Evolutionary conservation across 1,139 yeast species (phyloP), one percentile per base, ranked within the genome.

Genomic region (Taphrina deformans): DNA sequence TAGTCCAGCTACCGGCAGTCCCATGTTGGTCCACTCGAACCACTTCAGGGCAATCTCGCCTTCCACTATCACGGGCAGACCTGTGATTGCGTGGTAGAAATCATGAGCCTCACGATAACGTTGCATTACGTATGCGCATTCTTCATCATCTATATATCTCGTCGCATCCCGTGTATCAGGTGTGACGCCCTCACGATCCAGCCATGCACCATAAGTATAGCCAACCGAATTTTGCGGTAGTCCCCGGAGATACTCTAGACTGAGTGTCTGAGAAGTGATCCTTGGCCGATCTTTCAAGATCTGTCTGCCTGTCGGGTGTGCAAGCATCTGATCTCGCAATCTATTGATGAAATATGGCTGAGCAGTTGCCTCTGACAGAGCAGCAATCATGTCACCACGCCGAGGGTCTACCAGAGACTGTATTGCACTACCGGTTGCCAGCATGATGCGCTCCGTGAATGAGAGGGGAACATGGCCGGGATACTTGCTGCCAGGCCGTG

Each of bases 51-150:
- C 90, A 61, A 93, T 88, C 74, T 93, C 99, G 18, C 99, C 99
- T 73, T 93, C 99, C 70, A 95, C 85, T 48, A 89, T 87, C 51
- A 92, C 89, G 0, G 98, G 98, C 62, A 90, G 80, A 7, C 96
- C 95, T 0, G 96, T 88, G 45, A 93, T 81, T 1, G 98, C 90
- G 75, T 93, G 99, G 73, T 91, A 93, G 72, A 93, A 93, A 75
- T 93, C 99, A 72, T 93, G 99, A 73, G 97, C 92, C 74, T 93
- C 98, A 62, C 99, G 83, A 75, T 93, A 93, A 69, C 99, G 79
- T 74, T 91, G 96, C 80, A 85, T 90, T 18, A 93, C 88, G 73
- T 88, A 93, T 0, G 97, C 97, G 71, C 91, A 83, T 72, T 90
- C 96, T 50, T 89, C 95, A 73, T 93, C 91, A 70, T 89, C 95